Conservation (phyloP, 257 asterid genomes). For the Penstemon eatonii region DNA sequence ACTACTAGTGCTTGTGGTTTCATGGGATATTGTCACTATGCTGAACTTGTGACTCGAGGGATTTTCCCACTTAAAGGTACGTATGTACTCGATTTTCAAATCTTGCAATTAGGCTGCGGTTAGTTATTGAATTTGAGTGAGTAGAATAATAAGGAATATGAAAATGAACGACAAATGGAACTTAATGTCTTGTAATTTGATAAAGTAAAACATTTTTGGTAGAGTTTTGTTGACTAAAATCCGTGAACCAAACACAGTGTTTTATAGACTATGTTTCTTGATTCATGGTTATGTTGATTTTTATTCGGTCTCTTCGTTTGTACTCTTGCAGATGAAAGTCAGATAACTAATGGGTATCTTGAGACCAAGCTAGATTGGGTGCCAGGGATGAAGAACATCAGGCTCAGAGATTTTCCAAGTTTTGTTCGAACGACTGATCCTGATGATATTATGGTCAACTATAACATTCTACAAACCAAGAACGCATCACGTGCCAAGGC, state of each 20-base stretch:
- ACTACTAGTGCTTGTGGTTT: conserved; percentile 65
- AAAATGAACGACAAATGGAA: too few species aligned
- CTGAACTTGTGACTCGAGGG: conserved; percentile 47
- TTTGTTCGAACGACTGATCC: conserved; percentile 64
- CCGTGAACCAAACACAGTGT: too few species aligned
- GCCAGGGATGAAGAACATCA: conserved; percentile 56
- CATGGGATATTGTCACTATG: conserved; percentile 50
- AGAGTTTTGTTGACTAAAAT: too few species aligned
- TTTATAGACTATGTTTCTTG: background rate
- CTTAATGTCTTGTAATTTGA: too few species aligned
- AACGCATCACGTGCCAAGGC: conserved; percentile 51
- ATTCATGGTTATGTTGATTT: background rate
- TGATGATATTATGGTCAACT: conserved; percentile 52
- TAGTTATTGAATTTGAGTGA: too few species aligned
- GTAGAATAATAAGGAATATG: too few species aligned
- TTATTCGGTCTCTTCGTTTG: background rate
- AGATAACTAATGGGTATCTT: conserved; percentile 49
- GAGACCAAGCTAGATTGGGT: conserved; percentile 58
- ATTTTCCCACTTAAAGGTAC: conserved; percentile 58
- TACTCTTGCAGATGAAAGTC: conserved; percentile 44
- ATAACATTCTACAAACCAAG: conserved; percentile 43
- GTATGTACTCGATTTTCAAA: too few species aligned
- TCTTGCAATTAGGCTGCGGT: too few species aligned
- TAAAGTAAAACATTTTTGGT: too few species aligned
- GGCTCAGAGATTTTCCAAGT: conserved; percentile 61